These are phyloP conservation scores for Casuarina equisetifolia DNA, from an alignment of 306 rosid genomes.

Conservation along the genomic window DNA sequence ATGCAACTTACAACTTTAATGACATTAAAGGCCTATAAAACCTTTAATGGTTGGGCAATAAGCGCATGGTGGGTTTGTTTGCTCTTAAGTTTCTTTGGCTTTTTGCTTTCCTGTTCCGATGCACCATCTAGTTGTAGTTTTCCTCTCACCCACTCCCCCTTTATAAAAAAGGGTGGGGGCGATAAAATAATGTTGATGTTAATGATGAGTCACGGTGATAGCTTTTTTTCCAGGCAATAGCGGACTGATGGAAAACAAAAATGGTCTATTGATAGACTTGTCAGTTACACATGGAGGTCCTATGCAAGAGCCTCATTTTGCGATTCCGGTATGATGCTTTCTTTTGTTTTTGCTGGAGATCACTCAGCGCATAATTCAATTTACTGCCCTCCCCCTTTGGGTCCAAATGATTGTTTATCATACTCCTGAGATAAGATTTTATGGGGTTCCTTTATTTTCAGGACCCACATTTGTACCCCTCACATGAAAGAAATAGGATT, in stretches of 20 bases:
- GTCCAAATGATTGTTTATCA: slow-evolving; percentile 33
- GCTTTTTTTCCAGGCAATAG: slow-evolving; percentile 28
- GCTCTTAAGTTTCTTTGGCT: not conserved
- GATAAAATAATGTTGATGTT: not conserved
- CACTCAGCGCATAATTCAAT: slow-evolving; percentile 16
- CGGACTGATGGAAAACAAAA: slow-evolving; percentile 36
- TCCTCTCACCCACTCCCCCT: not conserved
- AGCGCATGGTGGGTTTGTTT: not conserved
- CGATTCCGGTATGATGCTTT: slow-evolving; percentile 34
- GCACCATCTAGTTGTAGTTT: not conserved
- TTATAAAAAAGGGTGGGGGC: not conserved
- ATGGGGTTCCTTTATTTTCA: slow-evolving; percentile 34
- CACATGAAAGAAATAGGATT: slow-evolving; percentile 27
- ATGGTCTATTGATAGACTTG: slow-evolving; percentile 29
- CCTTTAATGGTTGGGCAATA: not conserved
- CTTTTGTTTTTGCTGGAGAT: slow-evolving; percentile 34
- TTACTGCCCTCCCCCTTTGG: slow-evolving; percentile 21
- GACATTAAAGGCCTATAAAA: not conserved
- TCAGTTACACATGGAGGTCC: slow-evolving; percentile 31
- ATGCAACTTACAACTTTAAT: slow-evolving; percentile 14
- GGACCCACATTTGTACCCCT: slow-evolving; percentile 25
- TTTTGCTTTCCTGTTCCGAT: not conserved
- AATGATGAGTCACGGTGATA: slow-evolving; percentile 1
- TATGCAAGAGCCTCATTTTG: slow-evolving; percentile 27
- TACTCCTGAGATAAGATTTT: slow-evolving; percentile 31